Conservation (phyloP, 2,329 filamentous ascomycete genomes). For the Verticillium albo-atrum region DNA sequence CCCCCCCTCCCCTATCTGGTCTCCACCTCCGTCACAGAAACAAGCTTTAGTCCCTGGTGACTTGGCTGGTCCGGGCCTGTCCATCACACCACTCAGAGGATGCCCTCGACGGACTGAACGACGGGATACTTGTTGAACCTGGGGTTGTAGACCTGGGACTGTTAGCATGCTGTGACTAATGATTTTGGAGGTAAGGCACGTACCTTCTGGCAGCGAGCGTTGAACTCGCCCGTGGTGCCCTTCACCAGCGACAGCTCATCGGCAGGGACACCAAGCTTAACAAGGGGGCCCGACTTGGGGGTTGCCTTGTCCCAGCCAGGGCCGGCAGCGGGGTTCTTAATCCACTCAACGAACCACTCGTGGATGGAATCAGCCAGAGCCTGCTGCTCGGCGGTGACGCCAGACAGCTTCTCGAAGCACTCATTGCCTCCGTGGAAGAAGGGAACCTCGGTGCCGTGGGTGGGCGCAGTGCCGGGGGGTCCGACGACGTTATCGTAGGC, state of each 20-base stretch:
- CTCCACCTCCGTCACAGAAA: background rate
- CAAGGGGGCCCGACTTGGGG: slow-evolving; percentile 21
- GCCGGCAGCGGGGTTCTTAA: slow-evolving; percentile 35
- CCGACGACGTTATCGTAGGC: slow-evolving; percentile 34
- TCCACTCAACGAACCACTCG: slow-evolving; percentile 37
- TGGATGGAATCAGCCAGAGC: slow-evolving; percentile 35
- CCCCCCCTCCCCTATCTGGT: background rate
- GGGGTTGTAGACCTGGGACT: slow-evolving; percentile 4
- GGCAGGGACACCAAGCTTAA: slow-evolving; percentile 27
- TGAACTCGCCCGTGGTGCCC: slow-evolving; percentile 24
- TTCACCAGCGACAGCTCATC: slow-evolving; percentile 24
- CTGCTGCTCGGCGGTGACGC: slow-evolving; percentile 32
- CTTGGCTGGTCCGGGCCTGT: background rate
- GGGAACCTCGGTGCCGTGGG: slow-evolving; percentile 35
- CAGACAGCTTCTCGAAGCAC: slow-evolving; percentile 26
- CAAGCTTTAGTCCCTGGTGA: background rate
- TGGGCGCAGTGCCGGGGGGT: slow-evolving; percentile 25
- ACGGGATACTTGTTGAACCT: slow-evolving; percentile 6
- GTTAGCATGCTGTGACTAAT: background rate
- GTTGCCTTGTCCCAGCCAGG: slow-evolving; percentile 33
- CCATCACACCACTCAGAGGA: background rate
- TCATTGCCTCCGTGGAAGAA: slow-evolving; percentile 41
- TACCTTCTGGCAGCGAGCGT: slow-evolving; percentile 23
- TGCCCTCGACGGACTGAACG: slow-evolving; percentile 3
- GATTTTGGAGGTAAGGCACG: too few species aligned